Evolutionary conservation across 371 early-diverging fungal genomes (phyloP), one percentile per base, ranked within the genome.

Genomic region (Basidiobolus meristosporus): DNA sequence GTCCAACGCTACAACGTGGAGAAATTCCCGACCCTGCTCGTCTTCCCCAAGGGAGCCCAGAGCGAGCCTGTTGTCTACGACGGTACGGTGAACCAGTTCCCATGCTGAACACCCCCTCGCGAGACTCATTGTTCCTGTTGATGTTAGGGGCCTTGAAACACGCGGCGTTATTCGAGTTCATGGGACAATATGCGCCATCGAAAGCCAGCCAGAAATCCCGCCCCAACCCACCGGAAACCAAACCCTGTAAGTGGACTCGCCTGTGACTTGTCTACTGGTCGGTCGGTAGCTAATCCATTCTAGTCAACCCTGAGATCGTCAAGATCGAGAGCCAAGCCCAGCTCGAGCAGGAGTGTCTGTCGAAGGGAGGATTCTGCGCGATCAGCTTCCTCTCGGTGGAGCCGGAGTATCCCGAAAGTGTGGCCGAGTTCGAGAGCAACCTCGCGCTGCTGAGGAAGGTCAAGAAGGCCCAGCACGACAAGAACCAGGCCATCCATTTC

Each of bases 381-480:
- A 47, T 86, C 43, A 65, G 73, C 1, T 53, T 82, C 44, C 48
- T 72, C 22, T 49, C 66, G 2, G 56, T 70, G 17, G 84, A 76
- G 46, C 57, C 69, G 0, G 77, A 78, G 39, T 69, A 43, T 47
- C 48, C 45, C 29, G 73, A 74, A 41, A 63, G 62, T 14, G 59
- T 62, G 16, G 46, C 58, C 21, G 63, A 66, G 19, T 70, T 73
- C 39, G 56, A 57, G 5, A 54, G 53, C 28, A 65, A 69, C 1
- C 31, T 80, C 35, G 50, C 57, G 16, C 47, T 62, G 6, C 44
- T 89, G 34, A 59, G 62, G 32, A 32, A 45, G 26, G 56, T 73
- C 16, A 67, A 51, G 51, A 53, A 57, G 43, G 44, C 49, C 17
- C 49, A 54, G 2, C 44, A 59, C 38, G 60, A 53, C 5, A 43